phyloP scores from a whole-genome alignment of 1,139 yeast species.

The Pichia sp. region DNA sequence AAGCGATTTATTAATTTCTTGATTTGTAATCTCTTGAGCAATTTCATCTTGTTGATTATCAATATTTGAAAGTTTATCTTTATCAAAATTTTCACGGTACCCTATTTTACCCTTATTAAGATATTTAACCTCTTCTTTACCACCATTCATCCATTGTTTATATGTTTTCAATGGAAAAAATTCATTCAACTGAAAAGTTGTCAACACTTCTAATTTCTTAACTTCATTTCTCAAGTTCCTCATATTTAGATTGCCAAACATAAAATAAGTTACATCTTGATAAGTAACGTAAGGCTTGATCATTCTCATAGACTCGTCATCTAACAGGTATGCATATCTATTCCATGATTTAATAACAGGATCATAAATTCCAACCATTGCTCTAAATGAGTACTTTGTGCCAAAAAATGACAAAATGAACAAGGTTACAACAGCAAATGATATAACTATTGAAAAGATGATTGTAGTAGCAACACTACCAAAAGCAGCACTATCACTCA shows the following conservation, averaged over 20 bases:
- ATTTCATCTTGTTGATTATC: constrained; percentile 19
- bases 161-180: constrained; percentile 63
- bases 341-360: constrained; percentile 22
- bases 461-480: constrained; percentile 48
- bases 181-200: constrained; percentile 55
- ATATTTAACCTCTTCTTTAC: constrained; percentile 34
- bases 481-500: neutral
- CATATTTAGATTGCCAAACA: constrained; percentile 4
- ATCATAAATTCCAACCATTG: constrained; percentile 49
- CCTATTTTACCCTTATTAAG: constrained; percentile 23
- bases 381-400: constrained; percentile 49
- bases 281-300: constrained; percentile 13
- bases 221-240: constrained; percentile 26
- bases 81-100: constrained; percentile 18
- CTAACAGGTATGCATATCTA: constrained; percentile 20
- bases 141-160: constrained; percentile 55
- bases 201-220: constrained; percentile 44
- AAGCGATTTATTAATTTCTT: constrained; percentile 15
- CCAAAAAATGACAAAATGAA: constrained; percentile 52
- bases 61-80: neutral
- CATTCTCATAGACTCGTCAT: constrained; percentile 11
- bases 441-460: constrained; percentile 54
- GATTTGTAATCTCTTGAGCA: constrained; percentile 19
- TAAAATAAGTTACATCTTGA: constrained; percentile 2
- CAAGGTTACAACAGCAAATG: constrained; percentile 56